Evolutionary conservation across 164 flowering plant species (phyloP).

Genomic region (Taxillus chinensis): DNA sequence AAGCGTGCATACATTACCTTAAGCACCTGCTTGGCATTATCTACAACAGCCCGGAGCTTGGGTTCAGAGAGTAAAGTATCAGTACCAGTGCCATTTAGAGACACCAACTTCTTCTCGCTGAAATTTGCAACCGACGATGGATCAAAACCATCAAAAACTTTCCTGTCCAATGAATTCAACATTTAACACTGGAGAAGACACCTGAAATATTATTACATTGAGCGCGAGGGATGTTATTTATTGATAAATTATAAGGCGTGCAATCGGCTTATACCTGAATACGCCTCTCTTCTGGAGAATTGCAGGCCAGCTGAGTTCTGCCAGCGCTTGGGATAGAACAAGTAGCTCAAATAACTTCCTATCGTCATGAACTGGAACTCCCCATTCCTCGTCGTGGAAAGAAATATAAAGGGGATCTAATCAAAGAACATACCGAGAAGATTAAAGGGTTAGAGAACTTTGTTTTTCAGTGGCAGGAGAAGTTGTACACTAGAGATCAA

Average conservation of each 20-base stretch:
- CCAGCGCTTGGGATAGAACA: conserved; percentile 64
- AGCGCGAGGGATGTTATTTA: not conserved
- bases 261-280: conserved; percentile 68
- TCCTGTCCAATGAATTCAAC: conserved; percentile 37
- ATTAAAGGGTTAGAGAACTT: no score
- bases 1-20: conserved; percentile 33
- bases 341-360: conserved; percentile 62
- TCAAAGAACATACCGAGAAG: no score
- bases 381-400: conserved; percentile 94
- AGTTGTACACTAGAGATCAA: no score
- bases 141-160: conserved; percentile 58
- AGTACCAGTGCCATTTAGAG: conserved; percentile 33
- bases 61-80: conserved; percentile 59
- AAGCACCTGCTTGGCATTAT: conserved; percentile 60
- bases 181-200: conserved; percentile 3
- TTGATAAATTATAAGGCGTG: not conserved
- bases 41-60: conserved; percentile 73
- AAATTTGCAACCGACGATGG: conserved; percentile 43
- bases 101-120: conserved; percentile 42
- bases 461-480: no score
- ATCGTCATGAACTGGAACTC: conserved; percentile 78
- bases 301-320: conserved; percentile 69
- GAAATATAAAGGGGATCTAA: conserved; percentile 56
- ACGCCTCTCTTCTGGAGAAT: conserved; percentile 53
- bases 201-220: not conserved